These are phyloP conservation scores for Komagataea norvegica DNA, from an alignment of 1,139 yeast species.

Conservation along the genomic window DNA sequence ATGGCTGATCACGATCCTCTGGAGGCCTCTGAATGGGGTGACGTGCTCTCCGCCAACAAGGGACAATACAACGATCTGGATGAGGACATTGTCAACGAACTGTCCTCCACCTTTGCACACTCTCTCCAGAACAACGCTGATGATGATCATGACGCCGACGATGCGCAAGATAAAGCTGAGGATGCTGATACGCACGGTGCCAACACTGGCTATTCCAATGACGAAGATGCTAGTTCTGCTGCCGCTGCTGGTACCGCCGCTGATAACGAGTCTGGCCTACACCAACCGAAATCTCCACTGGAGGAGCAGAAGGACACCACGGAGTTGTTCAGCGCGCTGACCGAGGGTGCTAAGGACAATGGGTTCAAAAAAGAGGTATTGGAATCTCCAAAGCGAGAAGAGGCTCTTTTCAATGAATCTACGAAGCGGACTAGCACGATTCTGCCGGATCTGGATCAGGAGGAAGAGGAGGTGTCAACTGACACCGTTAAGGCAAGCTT, in stretches of 20 bases:
- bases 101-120: constrained; percentile 16
- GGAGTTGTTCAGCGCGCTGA: constrained; percentile 29
- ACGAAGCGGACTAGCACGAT: constrained; percentile 5
- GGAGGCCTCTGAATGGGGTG: constrained; percentile 26
- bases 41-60: constrained; percentile 22
- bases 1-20: constrained; percentile 23
- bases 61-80: constrained; percentile 4
- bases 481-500: constrained; percentile 8
- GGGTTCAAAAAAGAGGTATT: constrained; percentile 17
- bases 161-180: constrained; percentile 7
- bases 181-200: constrained; percentile 19
- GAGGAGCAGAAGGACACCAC: constrained; percentile 17
- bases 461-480: constrained; percentile 4
- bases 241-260: constrained; percentile 11
- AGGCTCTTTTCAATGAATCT: constrained; percentile 22
- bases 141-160: constrained; percentile 6
- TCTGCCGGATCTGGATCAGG: constrained; percentile 10
- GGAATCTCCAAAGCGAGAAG: constrained; percentile 23
- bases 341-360: constrained; percentile 22
- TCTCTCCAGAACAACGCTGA: constrained; percentile 5
- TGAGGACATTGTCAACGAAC: constrained; percentile 13
- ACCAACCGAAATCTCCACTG: constrained; percentile 11
- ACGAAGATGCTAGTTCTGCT: constrained; percentile 23
- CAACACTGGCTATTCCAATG: constrained; percentile 7
- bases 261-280: constrained; percentile 13